Evolutionary conservation across 179 eudicot species (phyloP).

Genomic region (Patellifolia procumbens): DNA sequence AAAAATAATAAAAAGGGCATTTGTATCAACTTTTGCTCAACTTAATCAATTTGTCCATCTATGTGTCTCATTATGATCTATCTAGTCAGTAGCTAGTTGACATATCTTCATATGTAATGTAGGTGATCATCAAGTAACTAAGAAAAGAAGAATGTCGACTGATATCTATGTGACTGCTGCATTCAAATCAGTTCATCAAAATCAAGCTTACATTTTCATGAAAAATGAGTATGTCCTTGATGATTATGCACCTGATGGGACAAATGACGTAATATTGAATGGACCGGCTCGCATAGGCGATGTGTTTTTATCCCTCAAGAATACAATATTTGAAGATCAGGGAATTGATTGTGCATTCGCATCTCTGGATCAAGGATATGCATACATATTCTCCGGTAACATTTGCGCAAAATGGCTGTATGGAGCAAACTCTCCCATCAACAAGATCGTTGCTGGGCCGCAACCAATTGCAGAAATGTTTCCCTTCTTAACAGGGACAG

Average conservation of each 20-base stretch:
- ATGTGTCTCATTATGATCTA: too few species aligned
- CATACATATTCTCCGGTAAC: conserved; percentile 4
- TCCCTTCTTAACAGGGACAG: not conserved
- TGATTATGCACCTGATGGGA: not conserved
- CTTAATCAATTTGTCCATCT: too few species aligned
- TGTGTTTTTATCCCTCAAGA: not conserved
- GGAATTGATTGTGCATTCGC: conserved; percentile 2
- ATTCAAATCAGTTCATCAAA: not conserved
- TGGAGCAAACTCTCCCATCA: not conserved
- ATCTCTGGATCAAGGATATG: not conserved
- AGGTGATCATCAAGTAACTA: not conserved
- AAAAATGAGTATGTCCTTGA: conserved; percentile 1
- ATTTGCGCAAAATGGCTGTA: conserved; percentile 10
- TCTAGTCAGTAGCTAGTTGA: too few species aligned
- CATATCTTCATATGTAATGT: not conserved
- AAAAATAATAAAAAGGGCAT: too few species aligned
- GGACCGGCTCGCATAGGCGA: not conserved
- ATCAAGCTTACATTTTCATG: conserved; percentile 11
- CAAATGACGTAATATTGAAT: not conserved
- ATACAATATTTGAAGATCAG: not conserved
- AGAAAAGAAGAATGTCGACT: not conserved
- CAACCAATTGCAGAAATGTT: conserved; percentile 4
- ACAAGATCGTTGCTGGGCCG: not conserved
- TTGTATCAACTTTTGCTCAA: not conserved
- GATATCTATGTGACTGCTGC: not conserved